Evolutionary conservation across 352 stramenopile genomes (phyloP).

Genomic region (Pelagophyceae sp.): DNA sequence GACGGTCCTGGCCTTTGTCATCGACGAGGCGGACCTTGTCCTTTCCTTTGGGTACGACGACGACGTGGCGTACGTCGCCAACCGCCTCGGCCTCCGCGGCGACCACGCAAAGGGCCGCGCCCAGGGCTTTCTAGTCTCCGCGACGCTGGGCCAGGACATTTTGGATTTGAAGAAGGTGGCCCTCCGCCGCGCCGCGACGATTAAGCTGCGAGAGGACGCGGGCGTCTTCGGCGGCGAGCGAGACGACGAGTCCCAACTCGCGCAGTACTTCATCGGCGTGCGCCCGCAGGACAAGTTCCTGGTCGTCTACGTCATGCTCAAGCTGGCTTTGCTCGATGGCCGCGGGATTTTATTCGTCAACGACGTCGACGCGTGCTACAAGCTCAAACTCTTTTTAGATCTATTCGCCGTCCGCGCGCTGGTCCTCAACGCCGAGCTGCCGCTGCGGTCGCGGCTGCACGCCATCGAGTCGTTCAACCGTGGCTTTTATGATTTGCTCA

Average conservation of each 20-base stretch:
- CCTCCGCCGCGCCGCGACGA: slow-evolving; percentile 87
- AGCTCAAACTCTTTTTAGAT: slow-evolving; percentile 97
- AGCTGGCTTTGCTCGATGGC: slow-evolving; percentile 88
- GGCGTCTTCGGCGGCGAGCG: slow-evolving; percentile 34
- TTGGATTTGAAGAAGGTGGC: slow-evolving; percentile 91
- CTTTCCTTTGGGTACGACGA: slow-evolving; percentile 90
- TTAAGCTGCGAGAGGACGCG: slow-evolving; percentile 88
- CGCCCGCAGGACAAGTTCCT: slow-evolving; percentile 84
- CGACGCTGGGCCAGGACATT: slow-evolving; percentile 89
- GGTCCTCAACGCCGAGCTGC: slow-evolving; percentile 96
- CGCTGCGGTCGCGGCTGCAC: slow-evolving; percentile 90
- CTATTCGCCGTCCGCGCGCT: slow-evolving; percentile 95
- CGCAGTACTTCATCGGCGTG: slow-evolving; percentile 89
- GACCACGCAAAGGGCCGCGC: slow-evolving; percentile 80
- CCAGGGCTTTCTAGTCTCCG: slow-evolving; percentile 97
- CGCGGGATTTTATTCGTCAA: slow-evolving; percentile 99
- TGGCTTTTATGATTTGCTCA: slow-evolving; percentile 96
- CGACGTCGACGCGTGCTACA: slow-evolving; percentile 80
- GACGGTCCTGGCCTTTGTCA: slow-evolving; percentile 88
- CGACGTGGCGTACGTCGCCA: slow-evolving; percentile 45
- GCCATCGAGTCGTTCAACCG: slow-evolving; percentile 79
- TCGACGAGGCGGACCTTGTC: slow-evolving; percentile 97
- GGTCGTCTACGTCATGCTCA: slow-evolving; percentile 94
- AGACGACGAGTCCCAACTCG: slow-evolving; percentile 71
- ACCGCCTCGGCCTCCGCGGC: slow-evolving; percentile 40